Evolutionary conservation across 306 rosid genomes (phyloP).

Genomic region (Arachis hypogaea): DNA sequence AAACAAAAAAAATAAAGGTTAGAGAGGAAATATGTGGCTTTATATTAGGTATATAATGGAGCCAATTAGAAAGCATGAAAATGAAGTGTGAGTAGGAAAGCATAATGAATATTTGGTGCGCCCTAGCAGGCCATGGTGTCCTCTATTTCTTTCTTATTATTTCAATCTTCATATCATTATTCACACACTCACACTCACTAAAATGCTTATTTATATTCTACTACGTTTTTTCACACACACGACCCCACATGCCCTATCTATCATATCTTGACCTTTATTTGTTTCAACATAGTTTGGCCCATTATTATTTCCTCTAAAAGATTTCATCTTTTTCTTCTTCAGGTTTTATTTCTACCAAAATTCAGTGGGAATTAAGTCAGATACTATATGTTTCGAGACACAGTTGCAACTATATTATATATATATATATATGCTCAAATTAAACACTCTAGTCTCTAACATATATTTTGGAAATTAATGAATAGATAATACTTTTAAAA

Average conservation of each 20-base stretch:
- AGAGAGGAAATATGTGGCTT: not conserved
- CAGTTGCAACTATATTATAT: too few relatives aligned
- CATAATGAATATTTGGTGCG: not conserved
- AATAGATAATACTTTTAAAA: too few relatives aligned
- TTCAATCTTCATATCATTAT: not conserved
- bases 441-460: too few relatives aligned
- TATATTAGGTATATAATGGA: not conserved
- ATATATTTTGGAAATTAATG: too few relatives aligned
- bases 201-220: not conserved
- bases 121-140: not conserved
- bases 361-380: not conserved
- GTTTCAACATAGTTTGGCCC: not conserved
- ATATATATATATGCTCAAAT: too few relatives aligned
- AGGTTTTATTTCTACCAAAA: not conserved
- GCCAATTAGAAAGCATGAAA: not conserved
- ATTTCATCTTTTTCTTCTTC: not conserved
- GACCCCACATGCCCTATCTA: constrained; percentile 4
- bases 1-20: not conserved
- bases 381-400: not conserved
- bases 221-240: not conserved
- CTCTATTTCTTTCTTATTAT: not conserved
- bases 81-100: constrained; percentile 5
- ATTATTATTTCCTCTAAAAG: not conserved
- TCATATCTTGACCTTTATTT: not conserved
- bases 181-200: not conserved